A percentile compares a stretch with the other conserved stretches of the same genome.
Conservation (phyloP, 257 asterid genomes). For the Salvia rosmarinus region DNA sequence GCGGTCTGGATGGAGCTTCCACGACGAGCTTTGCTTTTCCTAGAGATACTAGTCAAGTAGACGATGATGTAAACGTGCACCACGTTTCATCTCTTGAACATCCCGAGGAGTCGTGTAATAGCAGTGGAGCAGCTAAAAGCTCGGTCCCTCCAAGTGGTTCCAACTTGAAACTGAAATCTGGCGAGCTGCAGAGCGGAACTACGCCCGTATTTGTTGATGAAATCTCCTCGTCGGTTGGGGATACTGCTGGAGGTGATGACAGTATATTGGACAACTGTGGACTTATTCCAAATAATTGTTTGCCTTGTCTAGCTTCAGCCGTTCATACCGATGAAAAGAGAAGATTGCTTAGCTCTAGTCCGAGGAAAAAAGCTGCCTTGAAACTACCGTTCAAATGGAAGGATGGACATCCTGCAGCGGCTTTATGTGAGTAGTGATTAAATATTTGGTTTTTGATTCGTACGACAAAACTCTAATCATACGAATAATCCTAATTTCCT, state of each 20-base stretch:
- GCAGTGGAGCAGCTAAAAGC: constrained; percentile 46
- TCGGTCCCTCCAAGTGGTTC: constrained; percentile 34
- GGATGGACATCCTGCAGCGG: constrained; percentile 67
- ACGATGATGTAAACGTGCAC: constrained; percentile 41
- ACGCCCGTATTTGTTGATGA: constrained; percentile 65
- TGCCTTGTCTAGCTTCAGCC: constrained; percentile 89
- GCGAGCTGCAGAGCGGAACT: constrained; percentile 44
- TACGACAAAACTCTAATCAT: background rate
- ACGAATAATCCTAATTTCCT: background rate
- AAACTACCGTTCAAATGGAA: constrained; percentile 82
- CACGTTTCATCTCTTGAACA: constrained; percentile 39
- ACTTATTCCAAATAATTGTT: constrained; percentile 69
- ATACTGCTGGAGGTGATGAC: constrained; percentile 51
- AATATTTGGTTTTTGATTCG: background rate
- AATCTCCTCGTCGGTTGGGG: constrained; percentile 52
- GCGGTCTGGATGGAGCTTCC: constrained; percentile 48
- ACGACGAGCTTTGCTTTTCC: constrained; percentile 29
- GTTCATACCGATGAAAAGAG: constrained; percentile 68
- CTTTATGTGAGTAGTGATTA: constrained; percentile 59
- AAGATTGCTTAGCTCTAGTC: constrained; percentile 59
- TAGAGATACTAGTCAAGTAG: constrained; percentile 26
- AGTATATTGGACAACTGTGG: constrained; percentile 78
- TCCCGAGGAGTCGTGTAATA: constrained; percentile 39
- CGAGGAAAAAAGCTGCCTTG: constrained; percentile 72
- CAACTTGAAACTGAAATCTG: constrained; percentile 45